phyloP scores from a whole-genome alignment of 139 green algal genomes.

The Chlorella sorokiniana region DNA sequence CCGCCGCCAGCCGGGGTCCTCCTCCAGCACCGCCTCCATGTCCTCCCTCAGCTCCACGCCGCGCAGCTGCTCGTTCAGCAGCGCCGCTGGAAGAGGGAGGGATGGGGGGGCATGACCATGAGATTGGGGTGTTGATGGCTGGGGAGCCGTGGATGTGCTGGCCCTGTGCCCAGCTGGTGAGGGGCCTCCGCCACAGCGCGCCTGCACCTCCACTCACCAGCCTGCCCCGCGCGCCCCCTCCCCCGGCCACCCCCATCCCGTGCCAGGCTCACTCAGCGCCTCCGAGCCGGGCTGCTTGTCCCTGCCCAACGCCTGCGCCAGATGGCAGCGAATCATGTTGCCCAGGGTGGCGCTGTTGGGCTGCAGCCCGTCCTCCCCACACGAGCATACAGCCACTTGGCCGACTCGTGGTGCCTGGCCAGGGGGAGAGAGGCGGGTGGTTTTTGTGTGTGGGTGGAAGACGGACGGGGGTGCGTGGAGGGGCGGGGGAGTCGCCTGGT shows the following conservation, averaged over 20 bases:
- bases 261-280: slow-evolving; percentile 9
- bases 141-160: neutral
- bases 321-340: slow-evolving; percentile 24
- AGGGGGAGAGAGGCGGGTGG: neutral
- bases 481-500: neutral
- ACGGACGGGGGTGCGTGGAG: neutral
- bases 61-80: neutral
- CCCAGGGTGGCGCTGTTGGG: slow-evolving; percentile 21
- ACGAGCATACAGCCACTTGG: slow-evolving; percentile 7
- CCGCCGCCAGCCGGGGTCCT: neutral
- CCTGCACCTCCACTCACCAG: neutral
- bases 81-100: neutral
- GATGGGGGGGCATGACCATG: neutral
- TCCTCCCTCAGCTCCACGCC: neutral
- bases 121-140: neutral
- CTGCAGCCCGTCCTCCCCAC: neutral
- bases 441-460: neutral
- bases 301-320: slow-evolving; percentile 17
- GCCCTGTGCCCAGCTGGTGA: too few relatives aligned
- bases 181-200: too few relatives aligned
- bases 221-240: neutral
- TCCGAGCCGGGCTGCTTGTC: neutral
- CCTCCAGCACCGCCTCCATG: slow-evolving; percentile 1
- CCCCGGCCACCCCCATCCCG: neutral
- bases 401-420: slow-evolving; percentile 24